These are phyloP conservation scores for Cicer judaicum DNA, from an alignment of 306 rosid species.

Conservation along the genomic window DNA sequence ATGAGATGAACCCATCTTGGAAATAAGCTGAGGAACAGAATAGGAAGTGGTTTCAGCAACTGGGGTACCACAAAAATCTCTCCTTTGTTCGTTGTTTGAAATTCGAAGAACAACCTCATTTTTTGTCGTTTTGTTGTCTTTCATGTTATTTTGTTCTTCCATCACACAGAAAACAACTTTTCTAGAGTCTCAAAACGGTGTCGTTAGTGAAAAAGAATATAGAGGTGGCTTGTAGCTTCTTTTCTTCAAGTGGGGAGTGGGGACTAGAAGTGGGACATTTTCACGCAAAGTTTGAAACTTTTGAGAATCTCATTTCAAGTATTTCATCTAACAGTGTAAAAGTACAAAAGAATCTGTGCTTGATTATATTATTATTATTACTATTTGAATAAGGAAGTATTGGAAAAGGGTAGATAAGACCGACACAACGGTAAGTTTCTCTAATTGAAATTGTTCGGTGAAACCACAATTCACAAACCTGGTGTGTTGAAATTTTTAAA, in stretches of 20 bases:
- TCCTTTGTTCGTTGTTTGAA: conserved; percentile 36
- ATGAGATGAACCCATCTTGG: conserved; percentile 45
- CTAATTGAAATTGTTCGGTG: too few relatives aligned
- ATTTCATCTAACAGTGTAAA: background rate
- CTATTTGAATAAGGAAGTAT: background rate
- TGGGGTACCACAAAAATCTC: background rate
- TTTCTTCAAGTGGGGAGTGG: conserved; percentile 12
- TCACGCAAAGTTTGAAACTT: conserved; percentile 26
- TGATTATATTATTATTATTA: background rate
- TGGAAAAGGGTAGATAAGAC: too few relatives aligned
- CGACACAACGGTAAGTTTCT: too few relatives aligned
- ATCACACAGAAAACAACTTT: conserved; percentile 6
- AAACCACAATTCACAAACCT: too few relatives aligned
- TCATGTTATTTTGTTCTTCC: conserved; percentile 49
- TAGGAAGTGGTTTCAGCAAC: conserved; percentile 39
- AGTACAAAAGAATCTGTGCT: conserved; percentile 7
- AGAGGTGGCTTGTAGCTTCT: background rate
- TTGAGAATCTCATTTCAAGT: background rate
- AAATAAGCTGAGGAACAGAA: conserved; percentile 32
- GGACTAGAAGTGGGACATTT: background rate
- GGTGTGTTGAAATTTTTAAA: too few relatives aligned
- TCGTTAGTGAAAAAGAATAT: background rate
- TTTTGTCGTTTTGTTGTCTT: conserved; percentile 51
- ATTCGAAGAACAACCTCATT: conserved; percentile 66
- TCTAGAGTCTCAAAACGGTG: background rate